phyloP scores from a whole-genome alignment of 257 asterid species.

The Petunia axillaris region DNA sequence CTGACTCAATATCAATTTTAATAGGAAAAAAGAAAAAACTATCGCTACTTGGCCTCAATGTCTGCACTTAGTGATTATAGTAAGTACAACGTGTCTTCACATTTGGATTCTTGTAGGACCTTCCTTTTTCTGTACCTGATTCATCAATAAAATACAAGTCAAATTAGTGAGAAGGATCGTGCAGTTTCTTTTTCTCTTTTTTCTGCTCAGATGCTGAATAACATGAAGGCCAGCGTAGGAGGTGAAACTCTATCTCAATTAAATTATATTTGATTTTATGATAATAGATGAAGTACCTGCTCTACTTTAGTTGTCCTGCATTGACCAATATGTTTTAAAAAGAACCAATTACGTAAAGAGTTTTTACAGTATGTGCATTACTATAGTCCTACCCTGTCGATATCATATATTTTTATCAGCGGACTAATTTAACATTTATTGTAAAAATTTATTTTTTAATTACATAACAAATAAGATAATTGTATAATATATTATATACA shows the following conservation, averaged over 20 bases:
- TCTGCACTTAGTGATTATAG: constrained; percentile 41
- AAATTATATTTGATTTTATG: not conserved
- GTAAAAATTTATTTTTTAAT: too few relatives aligned
- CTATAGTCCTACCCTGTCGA: too few relatives aligned
- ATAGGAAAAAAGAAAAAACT: not conserved
- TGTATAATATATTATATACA: too few relatives aligned
- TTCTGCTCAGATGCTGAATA: not conserved
- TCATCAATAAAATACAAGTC: not conserved
- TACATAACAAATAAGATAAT: too few relatives aligned
- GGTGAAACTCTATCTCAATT: not conserved
- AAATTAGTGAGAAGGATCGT: not conserved
- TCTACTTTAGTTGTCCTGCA: not conserved
- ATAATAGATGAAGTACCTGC: not conserved
- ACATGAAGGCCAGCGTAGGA: too few relatives aligned
- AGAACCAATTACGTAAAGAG: too few relatives aligned
- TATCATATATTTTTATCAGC: too few relatives aligned
- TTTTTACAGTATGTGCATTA: too few relatives aligned
- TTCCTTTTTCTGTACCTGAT: not conserved
- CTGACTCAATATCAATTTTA: constrained; percentile 29
- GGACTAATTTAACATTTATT: too few relatives aligned
- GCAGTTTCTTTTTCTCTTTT: not conserved
- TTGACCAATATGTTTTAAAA: constrained; percentile 13
- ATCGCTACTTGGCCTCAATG: constrained; percentile 52
- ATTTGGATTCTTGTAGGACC: not conserved
- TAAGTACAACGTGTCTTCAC: constrained; percentile 17